Percentiles rank a stretch among this genome's conserved stretches.
These are phyloP conservation scores for Henningerozyma blattae DNA, from an alignment of 805 yeast species.

Conservation along the genomic window DNA sequence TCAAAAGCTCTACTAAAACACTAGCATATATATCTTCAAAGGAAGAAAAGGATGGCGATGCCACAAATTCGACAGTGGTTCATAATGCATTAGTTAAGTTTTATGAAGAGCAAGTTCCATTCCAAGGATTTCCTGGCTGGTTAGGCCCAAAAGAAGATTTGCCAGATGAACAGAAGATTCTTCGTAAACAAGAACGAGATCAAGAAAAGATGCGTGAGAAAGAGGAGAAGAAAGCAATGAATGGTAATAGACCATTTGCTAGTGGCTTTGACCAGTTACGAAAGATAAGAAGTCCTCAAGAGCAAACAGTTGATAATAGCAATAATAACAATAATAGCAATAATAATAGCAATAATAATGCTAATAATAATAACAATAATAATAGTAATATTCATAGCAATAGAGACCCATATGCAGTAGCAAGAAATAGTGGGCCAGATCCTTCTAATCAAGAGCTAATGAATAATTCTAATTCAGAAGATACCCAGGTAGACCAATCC, in stretches of 20 bases:
- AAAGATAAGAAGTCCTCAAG: not conserved
- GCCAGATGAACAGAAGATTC: slow-evolving; percentile 22
- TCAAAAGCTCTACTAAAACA: slow-evolving; percentile 21
- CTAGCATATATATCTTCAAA: slow-evolving; percentile 16
- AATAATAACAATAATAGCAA: not conserved
- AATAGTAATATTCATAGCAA: not conserved
- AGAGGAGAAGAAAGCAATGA: not conserved
- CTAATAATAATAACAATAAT: too few relatives aligned
- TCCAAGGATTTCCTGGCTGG: slow-evolving; percentile 28
- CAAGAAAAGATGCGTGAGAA: not conserved
- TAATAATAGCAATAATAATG: not conserved
- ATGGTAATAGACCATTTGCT: not conserved
- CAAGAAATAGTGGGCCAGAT: not conserved
- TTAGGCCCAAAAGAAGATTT: slow-evolving; percentile 24
- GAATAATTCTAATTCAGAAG: not conserved
- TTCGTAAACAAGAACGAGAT: slow-evolving; percentile 13
- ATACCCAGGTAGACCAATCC: not conserved
- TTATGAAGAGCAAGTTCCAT: slow-evolving; percentile 25
- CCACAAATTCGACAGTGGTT: slow-evolving; percentile 31
- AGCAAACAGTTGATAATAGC: not conserved
- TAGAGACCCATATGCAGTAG: too few relatives aligned
- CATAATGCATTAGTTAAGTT: slow-evolving; percentile 33
- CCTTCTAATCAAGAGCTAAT: too few relatives aligned
- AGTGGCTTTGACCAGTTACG: not conserved
- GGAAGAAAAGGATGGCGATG: slow-evolving; percentile 32